A percentile compares a stretch with the other conserved stretches of the same genome.
Evolutionary conservation across 352 stramenopile species (phyloP).

Genomic region (Saprolegnia parasitica): DNA sequence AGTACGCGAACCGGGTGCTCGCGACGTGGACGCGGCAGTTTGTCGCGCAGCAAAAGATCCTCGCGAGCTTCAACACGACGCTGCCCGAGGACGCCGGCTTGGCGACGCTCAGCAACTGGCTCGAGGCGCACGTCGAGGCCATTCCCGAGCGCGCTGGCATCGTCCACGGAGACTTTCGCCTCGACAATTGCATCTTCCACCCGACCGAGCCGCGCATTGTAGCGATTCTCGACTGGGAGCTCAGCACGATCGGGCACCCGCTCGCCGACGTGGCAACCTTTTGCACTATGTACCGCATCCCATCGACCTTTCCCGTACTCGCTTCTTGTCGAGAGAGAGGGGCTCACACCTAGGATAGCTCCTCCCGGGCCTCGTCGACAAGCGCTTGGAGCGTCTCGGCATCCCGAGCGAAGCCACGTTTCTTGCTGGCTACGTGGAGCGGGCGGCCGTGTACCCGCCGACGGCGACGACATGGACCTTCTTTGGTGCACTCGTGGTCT

Average conservation of each 20-base stretch:
- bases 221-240: slow-evolving; percentile 84
- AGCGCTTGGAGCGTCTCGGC: slow-evolving; percentile 45
- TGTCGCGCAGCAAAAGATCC: slow-evolving; percentile 42
- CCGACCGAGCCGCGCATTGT: slow-evolving; percentile 74
- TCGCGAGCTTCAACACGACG: slow-evolving; percentile 36
- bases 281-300: slow-evolving; percentile 49
- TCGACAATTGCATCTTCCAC: slow-evolving; percentile 86
- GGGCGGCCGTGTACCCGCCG: slow-evolving; percentile 46
- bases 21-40: slow-evolving; percentile 69
- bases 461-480: slow-evolving; percentile 61
- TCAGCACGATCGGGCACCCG: slow-evolving; percentile 82
- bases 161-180: slow-evolving; percentile 83
- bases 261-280: slow-evolving; percentile 76
- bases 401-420: slow-evolving; percentile 61
- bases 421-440: slow-evolving; percentile 56
- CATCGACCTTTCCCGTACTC: slow-evolving; percentile 18
- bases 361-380: slow-evolving; percentile 44
- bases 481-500: slow-evolving; percentile 65
- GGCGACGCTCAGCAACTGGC: slow-evolving; percentile 49
- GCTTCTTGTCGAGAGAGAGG: slow-evolving; percentile 24
- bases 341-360: too few relatives aligned
- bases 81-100: slow-evolving; percentile 60
- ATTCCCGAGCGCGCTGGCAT: slow-evolving; percentile 55
- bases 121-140: slow-evolving; percentile 42
- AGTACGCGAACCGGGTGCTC: slow-evolving; percentile 74